Percentiles rank a stretch among this genome's conserved stretches.
These are phyloP conservation scores for Phytophthora kernoviae DNA, from an alignment of 352 stramenopile species.

Conservation along the genomic window DNA sequence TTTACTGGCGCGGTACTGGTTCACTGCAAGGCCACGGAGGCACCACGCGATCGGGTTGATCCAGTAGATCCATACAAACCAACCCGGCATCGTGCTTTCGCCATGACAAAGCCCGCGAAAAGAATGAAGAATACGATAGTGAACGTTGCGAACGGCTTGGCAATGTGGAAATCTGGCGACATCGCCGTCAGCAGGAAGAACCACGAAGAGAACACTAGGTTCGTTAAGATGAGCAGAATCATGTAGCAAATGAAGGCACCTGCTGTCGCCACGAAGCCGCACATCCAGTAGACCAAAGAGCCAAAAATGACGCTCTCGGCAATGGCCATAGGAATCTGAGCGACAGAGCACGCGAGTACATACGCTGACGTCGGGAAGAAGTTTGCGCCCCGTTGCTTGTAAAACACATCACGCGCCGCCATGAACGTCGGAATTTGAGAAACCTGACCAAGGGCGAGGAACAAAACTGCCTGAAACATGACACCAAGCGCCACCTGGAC, in stretches of 20 bases:
- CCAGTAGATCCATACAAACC: conserved; percentile 70
- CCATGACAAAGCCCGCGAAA: conserved; percentile 59
- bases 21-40: conserved; percentile 35
- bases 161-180: conserved; percentile 41
- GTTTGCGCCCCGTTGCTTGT: conserved; percentile 59
- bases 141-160: conserved; percentile 49
- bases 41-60: conserved; percentile 63
- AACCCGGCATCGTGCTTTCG: conserved; percentile 46
- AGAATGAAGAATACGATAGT: conserved; percentile 54
- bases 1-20: conserved; percentile 26
- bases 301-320: conserved; percentile 73
- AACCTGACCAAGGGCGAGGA: conserved; percentile 64
- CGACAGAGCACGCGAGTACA: conserved; percentile 51
- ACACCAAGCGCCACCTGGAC: conserved; percentile 53
- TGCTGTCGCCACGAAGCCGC: conserved; percentile 45
- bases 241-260: conserved; percentile 42
- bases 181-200: conserved; percentile 42
- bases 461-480: conserved; percentile 75
- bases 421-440: conserved; percentile 42
- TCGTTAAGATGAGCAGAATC: conserved; percentile 38
- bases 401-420: conserved; percentile 49
- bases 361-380: conserved; percentile 66
- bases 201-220: conserved; percentile 39
- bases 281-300: conserved; percentile 56
- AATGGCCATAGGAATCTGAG: conserved; percentile 41